These are phyloP conservation scores for Colletotrichum filicis DNA, from an alignment of 2,329 filamentous ascomycete species.

Conservation along the genomic window DNA sequence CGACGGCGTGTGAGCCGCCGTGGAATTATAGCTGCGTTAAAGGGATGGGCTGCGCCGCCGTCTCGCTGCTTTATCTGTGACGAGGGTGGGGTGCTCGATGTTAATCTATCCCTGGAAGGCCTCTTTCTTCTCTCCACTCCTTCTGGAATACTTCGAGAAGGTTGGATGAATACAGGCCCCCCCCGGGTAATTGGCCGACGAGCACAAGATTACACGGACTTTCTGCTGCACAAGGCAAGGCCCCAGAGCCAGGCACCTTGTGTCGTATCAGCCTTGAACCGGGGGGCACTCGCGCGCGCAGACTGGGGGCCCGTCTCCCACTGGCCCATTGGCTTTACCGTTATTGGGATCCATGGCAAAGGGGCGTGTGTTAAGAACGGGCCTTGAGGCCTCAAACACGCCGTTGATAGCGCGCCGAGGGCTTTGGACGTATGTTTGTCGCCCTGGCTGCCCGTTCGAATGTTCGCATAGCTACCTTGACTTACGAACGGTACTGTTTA, in stretches of 20 bases:
- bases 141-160: constrained; percentile 36
- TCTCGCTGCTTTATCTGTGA: constrained; percentile 34
- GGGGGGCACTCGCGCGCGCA: constrained; percentile 13
- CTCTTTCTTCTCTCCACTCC: constrained; percentile 1
- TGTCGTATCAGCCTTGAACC: constrained; percentile 33
- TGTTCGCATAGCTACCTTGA: constrained; percentile 14
- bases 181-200: constrained; percentile 18
- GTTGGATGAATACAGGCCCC: constrained; percentile 16
- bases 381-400: not conserved
- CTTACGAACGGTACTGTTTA: constrained; percentile 16
- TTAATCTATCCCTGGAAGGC: constrained; percentile 22
- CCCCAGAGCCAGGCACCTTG: constrained; percentile 15
- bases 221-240: constrained; percentile 24
- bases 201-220: constrained; percentile 33
- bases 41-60: constrained; percentile 29
- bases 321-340: not conserved
- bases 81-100: constrained; percentile 24
- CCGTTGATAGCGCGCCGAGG: not conserved
- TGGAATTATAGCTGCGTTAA: constrained; percentile 29
- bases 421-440: constrained; percentile 16
- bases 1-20: constrained; percentile 19
- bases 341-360: not conserved
- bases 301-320: not conserved
- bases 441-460: constrained; percentile 29
- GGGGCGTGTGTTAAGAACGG: not conserved